Base-by-base conservation (phyloP, 2,329 filamentous ascomycete species). In the Verticillium nonalfalfae region DNA sequence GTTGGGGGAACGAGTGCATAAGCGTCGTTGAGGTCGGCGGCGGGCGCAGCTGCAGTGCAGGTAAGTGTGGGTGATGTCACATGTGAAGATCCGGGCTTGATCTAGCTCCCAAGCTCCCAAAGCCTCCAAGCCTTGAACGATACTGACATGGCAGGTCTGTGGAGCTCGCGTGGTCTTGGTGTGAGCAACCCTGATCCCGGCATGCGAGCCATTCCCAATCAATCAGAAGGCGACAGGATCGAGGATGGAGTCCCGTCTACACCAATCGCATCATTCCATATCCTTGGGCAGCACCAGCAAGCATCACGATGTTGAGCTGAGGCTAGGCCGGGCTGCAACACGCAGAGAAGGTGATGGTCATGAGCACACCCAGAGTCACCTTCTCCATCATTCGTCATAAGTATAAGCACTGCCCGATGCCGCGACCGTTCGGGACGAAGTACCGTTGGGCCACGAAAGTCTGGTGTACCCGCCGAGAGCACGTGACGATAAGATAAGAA, bases 31-130 rank as follows among this genome's bases (percentile, higher is more conserved):
- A 57, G 61, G 58, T 57, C 60, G 60, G 45, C 45, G 45, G 45
- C 45, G 45, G 45, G 45, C 18, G 45, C 45, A 52, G 45, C 7
- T 52, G 45, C 45, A 55, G 38, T 55, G 57, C 40, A 56, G 34
- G 45, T 18, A 36, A 36, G 59, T 40, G 55, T 40, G 26, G 59
- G 62, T 59, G 57, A 60, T 58, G 40, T 59, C 39, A 62, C 62
- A 66, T 65, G 62, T 65, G 62, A 65, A 52, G 45, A 52, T 52
- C 18, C 45, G 45, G 45, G n/a, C 45, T 18, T 21, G 45, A 52
- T 52, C 39, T 9, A 45, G 39, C 39, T 45, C 39, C 26, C 26
- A 18, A 45, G 39, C 39, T 45, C 13, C 39, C 10, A 45, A 45
- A 7, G 40, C 40, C 5, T 31, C 26, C 26, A 31, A 31, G 26